A percentile compares a stretch with the other conserved stretches of the same genome.
Evolutionary conservation across 2,329 filamentous ascomycete species (phyloP).

Genomic region (Colletotrichum ledebouriae): DNA sequence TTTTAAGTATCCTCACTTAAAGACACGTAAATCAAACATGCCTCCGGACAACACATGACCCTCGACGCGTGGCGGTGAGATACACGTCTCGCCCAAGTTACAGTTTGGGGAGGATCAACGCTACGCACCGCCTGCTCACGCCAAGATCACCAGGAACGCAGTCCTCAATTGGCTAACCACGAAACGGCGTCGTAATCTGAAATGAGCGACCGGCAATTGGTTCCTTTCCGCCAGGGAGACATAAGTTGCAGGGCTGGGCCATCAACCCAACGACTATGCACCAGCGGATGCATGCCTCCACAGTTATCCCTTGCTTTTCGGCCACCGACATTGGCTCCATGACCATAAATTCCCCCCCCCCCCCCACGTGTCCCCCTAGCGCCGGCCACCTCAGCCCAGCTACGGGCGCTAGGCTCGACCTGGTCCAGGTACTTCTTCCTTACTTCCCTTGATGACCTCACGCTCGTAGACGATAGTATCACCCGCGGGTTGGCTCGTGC

Average conservation of each 20-base stretch:
- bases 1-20: background rate
- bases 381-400: too few species aligned
- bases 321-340: too few species aligned
- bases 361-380: too few species aligned
- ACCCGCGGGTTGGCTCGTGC: conserved; percentile 27
- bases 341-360: background rate
- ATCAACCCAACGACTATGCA: background rate
- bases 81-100: background rate
- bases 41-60: conserved; percentile 7
- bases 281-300: too few species aligned
- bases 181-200: background rate
- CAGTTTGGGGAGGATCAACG: conserved; percentile 7
- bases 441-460: conserved; percentile 40
- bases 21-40: conserved; percentile 7
- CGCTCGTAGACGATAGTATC: conserved; percentile 41
- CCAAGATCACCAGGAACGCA: conserved; percentile 12
- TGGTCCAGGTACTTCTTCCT: conserved; percentile 41
- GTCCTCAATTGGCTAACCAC: background rate
- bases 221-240: background rate
- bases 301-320: too few species aligned
- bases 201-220: background rate
- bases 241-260: background rate
- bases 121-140: background rate
- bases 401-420: too few species aligned
- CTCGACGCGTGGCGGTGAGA: conserved; percentile 8